Evolutionary conservation across 2,329 filamentous ascomycete genomes (phyloP).

Genomic region (Xylaria sp.): DNA sequence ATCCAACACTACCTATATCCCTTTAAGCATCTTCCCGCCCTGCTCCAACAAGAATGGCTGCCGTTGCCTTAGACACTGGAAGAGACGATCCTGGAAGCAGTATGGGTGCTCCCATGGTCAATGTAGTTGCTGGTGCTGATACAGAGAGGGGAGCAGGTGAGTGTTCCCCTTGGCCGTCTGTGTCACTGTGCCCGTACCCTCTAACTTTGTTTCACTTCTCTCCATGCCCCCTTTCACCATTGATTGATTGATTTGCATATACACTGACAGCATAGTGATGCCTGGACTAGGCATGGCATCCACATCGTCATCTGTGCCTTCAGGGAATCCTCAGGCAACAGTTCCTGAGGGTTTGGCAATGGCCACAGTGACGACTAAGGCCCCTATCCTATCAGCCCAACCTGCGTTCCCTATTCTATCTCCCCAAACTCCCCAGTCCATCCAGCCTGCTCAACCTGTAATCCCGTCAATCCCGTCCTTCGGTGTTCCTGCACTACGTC

Average conservation of each 20-base stretch:
- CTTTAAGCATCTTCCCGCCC: background rate
- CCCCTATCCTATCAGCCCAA: background rate
- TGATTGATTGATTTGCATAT: background rate
- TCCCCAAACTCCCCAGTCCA: background rate
- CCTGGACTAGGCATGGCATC: conserved; percentile 9
- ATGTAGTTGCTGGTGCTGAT: background rate
- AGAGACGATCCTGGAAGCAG: background rate
- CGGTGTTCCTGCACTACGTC: background rate
- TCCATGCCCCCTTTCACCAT: background rate
- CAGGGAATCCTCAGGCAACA: conserved; percentile 13
- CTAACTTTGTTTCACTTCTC: background rate
- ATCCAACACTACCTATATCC: background rate
- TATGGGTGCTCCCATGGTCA: background rate
- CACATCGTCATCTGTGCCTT: background rate
- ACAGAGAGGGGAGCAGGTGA: conserved; percentile 6
- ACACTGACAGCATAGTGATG: conserved; percentile 11
- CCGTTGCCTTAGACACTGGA: background rate
- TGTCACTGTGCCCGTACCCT: background rate
- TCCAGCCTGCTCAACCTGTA: background rate
- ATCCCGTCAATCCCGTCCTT: background rate
- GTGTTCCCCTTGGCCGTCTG: background rate
- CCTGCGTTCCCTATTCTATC: background rate
- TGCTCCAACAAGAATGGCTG: background rate
- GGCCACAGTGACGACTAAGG: background rate
- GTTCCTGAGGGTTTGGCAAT: conserved; percentile 17